Evolutionary conservation across 108 stramenopile species (phyloP).

Genomic region (Cyclotella sp.): DNA sequence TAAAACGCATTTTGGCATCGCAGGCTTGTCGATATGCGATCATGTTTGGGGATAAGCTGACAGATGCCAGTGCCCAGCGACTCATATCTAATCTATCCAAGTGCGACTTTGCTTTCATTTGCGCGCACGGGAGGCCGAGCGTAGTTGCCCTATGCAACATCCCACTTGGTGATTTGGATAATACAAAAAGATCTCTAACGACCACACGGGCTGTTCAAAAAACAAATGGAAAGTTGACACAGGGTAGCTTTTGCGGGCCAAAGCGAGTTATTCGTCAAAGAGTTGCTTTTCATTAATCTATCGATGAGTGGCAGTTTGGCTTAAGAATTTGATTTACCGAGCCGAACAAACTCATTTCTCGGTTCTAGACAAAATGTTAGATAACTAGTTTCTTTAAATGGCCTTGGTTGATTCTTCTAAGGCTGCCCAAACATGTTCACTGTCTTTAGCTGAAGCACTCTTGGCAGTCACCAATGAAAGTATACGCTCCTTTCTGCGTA

Average conservation of each 20-base stretch:
- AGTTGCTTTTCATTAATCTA: background rate
- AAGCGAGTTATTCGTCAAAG: constrained; percentile 16
- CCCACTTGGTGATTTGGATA: constrained; percentile 28
- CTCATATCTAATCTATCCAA: constrained; percentile 38
- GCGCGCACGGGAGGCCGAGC: constrained; percentile 48
- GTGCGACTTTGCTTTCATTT: constrained; percentile 46
- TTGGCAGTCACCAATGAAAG: constrained; percentile 46
- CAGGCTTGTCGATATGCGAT: constrained; percentile 57
- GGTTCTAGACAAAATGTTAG: background rate
- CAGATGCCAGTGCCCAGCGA: constrained; percentile 10
- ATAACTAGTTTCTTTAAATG: background rate
- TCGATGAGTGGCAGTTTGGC: background rate
- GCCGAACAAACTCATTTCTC: too few relatives aligned
- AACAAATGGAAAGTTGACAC: background rate
- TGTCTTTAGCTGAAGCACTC: constrained; percentile 4
- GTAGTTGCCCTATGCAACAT: constrained; percentile 6
- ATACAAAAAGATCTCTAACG: background rate
- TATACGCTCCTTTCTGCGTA: constrained; percentile 51
- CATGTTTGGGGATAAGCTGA: constrained; percentile 55
- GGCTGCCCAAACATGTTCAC: constrained; percentile 7
- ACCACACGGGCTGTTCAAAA: background rate
- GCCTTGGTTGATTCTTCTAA: constrained; percentile 10
- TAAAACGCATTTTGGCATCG: constrained; percentile 45
- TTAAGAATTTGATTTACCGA: background rate
- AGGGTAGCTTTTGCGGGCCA: constrained; percentile 1